phyloP scores from a whole-genome alignment of 2,329 filamentous ascomycete genomes.

The Fusarium succisae region DNA sequence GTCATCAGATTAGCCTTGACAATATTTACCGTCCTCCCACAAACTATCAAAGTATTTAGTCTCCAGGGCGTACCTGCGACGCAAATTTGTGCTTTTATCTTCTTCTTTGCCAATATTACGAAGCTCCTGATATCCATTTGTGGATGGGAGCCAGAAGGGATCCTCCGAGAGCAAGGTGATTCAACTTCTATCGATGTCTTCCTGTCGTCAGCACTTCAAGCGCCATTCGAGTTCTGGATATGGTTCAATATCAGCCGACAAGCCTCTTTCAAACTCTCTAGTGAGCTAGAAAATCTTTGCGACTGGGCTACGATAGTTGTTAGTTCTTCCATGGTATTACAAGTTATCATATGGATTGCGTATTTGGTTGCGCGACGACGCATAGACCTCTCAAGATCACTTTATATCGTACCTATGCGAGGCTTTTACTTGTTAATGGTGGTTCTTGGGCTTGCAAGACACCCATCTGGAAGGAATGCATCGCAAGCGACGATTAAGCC shows the following conservation, averaged over 20 bases:
- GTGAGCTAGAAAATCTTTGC: neutral
- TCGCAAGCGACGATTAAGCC: neutral
- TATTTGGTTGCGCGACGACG: neutral
- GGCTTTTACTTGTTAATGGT: neutral
- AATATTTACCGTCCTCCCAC: neutral
- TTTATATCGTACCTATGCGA: neutral
- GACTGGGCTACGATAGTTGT: neutral
- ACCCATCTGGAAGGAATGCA: neutral
- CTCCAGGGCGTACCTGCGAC: neutral
- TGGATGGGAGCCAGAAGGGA: neutral
- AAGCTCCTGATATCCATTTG: slow-evolving; percentile 1
- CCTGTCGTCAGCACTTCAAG: neutral
- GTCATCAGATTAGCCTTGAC: neutral
- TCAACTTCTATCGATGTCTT: accelerated
- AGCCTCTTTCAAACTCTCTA: neutral
- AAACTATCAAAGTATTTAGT: neutral
- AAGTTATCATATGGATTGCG: neutral
- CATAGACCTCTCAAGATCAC: neutral
- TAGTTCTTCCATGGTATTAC: neutral
- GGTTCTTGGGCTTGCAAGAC: neutral
- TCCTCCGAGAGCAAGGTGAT: accelerated
- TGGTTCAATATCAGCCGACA: neutral
- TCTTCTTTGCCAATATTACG: neutral
- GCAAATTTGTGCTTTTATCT: neutral
- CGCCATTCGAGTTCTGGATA: slow-evolving; percentile 1